A percentile compares a stretch with the other conserved stretches of the same genome.
phyloP scores from a whole-genome alignment of 345 rosid genomes.

The Aquilaria sinensis region DNA sequence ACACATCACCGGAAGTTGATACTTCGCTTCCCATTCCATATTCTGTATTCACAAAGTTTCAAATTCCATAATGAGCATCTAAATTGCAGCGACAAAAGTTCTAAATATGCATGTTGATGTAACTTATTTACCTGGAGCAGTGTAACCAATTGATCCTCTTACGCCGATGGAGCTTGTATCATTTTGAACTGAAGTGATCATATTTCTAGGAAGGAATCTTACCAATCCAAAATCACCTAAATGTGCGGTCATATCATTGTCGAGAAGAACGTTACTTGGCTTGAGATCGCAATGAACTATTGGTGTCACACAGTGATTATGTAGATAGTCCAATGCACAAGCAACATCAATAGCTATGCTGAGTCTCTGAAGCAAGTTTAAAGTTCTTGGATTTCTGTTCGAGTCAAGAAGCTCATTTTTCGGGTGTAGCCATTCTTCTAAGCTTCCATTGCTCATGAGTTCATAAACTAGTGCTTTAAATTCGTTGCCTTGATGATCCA shows the following conservation, averaged over 20 bases:
- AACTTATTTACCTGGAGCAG: no score
- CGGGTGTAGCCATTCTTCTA: conserved; percentile 14
- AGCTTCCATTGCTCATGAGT: conserved; percentile 20
- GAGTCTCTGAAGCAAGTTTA: conserved; percentile 6
- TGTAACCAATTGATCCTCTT: conserved; percentile 10
- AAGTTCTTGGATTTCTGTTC: no score
- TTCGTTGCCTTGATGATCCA: conserved; percentile 9
- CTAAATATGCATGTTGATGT: not conserved
- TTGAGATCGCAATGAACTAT: conserved; percentile 13
- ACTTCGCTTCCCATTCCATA: conserved; percentile 4
- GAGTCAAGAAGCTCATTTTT: no score
- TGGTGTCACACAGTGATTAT: not conserved
- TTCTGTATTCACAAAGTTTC: conserved; percentile 3
- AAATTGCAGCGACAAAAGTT: not conserved
- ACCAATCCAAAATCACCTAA: not conserved
- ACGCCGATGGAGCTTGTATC: conserved; percentile 10
- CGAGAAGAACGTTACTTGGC: conserved; percentile 11
- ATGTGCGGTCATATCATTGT: not conserved
- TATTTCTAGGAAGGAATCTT: not conserved
- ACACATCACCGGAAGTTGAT: conserved; percentile 7
- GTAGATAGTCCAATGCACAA: conserved; percentile 12
- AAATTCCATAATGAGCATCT: not conserved
- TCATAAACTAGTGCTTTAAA: conserved; percentile 18
- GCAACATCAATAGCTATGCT: not conserved
- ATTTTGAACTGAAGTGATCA: not conserved